A percentile compares a stretch with the other conserved stretches of the same genome.
Conservation (phyloP, 2,329 filamentous ascomycete genomes). For the Dactylellina cionopaga region DNA sequence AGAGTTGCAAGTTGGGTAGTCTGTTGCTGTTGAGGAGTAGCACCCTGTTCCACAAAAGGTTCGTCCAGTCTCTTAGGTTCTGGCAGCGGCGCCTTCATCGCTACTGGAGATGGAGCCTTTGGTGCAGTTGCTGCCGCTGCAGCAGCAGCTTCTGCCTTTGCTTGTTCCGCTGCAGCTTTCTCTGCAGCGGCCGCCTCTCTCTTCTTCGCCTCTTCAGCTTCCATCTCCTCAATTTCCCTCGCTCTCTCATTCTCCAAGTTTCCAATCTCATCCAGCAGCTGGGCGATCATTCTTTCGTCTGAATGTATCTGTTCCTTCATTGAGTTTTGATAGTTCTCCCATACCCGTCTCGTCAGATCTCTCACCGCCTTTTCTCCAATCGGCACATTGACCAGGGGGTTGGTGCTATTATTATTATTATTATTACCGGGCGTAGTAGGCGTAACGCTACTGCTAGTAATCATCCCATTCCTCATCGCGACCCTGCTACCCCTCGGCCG, state of each 20-base stretch:
- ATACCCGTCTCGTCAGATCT: constrained; percentile 41
- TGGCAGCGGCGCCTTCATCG: neutral
- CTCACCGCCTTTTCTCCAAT: constrained; percentile 48
- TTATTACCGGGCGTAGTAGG: neutral
- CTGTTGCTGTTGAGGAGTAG: constrained; percentile 12
- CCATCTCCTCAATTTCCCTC: constrained; percentile 42
- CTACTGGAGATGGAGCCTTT: constrained; percentile 29
- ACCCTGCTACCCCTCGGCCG: constrained; percentile 36
- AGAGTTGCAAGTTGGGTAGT: constrained; percentile 24
- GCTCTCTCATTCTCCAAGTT: constrained; percentile 49
- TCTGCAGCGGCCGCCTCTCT: constrained; percentile 25
- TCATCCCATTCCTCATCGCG: constrained; percentile 45
- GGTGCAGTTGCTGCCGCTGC: neutral
- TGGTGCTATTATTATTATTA: no score
- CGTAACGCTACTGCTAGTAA: constrained; percentile 32
- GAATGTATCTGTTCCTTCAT: constrained; percentile 49
- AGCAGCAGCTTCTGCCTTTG: neutral
- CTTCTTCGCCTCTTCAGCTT: constrained; percentile 37
- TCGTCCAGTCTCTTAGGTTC: constrained; percentile 21
- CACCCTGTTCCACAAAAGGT: constrained; percentile 1
- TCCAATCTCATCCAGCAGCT: constrained; percentile 47
- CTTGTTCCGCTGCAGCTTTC: constrained; percentile 19
- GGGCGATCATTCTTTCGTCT: constrained; percentile 36
- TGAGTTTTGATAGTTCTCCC: constrained; percentile 47
- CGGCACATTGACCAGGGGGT: constrained; percentile 1